Base-by-base conservation (phyloP, 208 protist genomes). In the Trichomonas tenax region DNA sequence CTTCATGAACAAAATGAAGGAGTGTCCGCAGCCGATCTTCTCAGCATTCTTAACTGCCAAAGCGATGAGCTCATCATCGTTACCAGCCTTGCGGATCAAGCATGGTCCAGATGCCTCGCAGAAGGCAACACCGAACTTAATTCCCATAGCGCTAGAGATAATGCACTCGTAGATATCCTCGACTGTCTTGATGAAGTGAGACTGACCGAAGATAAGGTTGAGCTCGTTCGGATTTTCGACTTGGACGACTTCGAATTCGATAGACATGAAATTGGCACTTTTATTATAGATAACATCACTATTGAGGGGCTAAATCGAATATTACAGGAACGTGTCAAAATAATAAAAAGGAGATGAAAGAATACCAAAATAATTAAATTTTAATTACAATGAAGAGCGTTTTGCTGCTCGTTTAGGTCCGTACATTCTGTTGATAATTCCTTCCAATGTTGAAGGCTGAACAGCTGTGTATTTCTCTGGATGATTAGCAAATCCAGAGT, bases 121-220 rank as follows among this genome's bases (percentile, higher is more conserved):
- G n/a, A 93, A 93, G 11, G 86, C 86, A 51, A 93, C 10, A 51
- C 86, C 86, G n/a, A 93, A 93, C 34, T 93, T 93, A 15, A 93
- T 93, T 93, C 86, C 86, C 26, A 44, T 41, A 8, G n/a, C 23
- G 10, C 40, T 48, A 17, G 41, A 44, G 31, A 93, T 51, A 21
- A 93, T 23, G 17, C 44, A 51, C 44, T 93, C 86, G 45, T 93
- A 93, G 45, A 93, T 34, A 36, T 93, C 86, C 44, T 93, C 86
- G n/a, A 93, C 86, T 38, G 86, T 93, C 34, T 93, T 93, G 31
- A 93, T 93, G 45, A 93, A 93, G 36, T 93, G 86, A 15, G 86
- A 93, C 46, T 93, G 86, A 0, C 86, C 86, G n/a, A 93, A 93
- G 44, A 93, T 93, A 38, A 93, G 44, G 86, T 93, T 93, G 44